A percentile compares a stretch with the other conserved stretches of the same genome.
phyloP scores from a whole-genome alignment of 2,329 filamentous ascomycete species.

The Fusarium sp. region DNA sequence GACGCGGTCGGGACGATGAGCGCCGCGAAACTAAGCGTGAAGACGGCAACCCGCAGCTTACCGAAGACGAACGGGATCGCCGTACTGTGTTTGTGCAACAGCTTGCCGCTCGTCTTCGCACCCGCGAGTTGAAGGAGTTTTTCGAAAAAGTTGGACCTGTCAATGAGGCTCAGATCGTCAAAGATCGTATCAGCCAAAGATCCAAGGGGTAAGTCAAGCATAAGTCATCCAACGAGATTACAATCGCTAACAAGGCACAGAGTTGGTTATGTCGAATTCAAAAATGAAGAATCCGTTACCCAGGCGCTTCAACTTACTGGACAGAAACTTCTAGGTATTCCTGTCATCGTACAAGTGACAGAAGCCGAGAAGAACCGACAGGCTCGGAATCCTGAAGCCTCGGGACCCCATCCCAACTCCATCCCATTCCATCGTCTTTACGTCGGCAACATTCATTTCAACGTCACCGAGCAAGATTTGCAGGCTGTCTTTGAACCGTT shows the following conservation, averaged over 20 bases:
- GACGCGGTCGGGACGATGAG: constrained; percentile 67
- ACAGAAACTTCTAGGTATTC: constrained; percentile 97
- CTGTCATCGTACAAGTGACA: constrained; percentile 97
- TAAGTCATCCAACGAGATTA: not conserved
- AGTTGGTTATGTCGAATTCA: constrained; percentile 99
- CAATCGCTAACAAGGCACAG: constrained; percentile 63
- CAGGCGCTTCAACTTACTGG: constrained; percentile 97
- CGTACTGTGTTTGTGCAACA: constrained; percentile 99
- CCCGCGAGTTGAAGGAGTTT: constrained; percentile 91
- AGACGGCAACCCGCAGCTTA: constrained; percentile 76
- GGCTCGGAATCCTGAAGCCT: constrained; percentile 82
- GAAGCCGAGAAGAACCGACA: constrained; percentile 99
- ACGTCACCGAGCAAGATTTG: constrained; percentile 95
- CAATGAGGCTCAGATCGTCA: constrained; percentile 98
- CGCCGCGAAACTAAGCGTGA: constrained; percentile 58
- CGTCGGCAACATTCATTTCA: constrained; percentile 99
- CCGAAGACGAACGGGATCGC: constrained; percentile 95
- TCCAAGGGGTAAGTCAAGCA: constrained; percentile 87
- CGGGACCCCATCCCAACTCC: constrained; percentile 78
- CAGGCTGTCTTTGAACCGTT: constrained; percentile 98
- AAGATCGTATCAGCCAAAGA: constrained; percentile 94
- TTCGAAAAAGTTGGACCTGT: constrained; percentile 96
- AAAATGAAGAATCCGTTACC: constrained; percentile 91
- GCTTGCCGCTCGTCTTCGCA: constrained; percentile 91
- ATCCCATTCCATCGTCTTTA: constrained; percentile 98